Evolutionary conservation across 1,284 basidiomycete genomes (phyloP), one percentile per base, ranked within the genome.

Genomic region (Malassezia yamatoensis): DNA sequence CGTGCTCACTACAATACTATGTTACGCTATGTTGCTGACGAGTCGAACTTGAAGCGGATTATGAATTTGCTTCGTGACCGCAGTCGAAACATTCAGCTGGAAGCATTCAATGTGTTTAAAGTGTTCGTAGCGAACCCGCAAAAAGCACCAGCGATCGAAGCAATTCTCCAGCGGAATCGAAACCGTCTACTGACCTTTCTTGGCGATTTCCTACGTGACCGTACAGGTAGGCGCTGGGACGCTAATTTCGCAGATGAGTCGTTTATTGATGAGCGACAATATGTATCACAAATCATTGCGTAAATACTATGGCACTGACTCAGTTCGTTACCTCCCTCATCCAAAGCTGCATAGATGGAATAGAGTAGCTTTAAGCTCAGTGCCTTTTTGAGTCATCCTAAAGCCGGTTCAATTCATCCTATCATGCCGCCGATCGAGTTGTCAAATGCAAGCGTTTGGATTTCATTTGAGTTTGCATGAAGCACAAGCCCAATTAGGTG

Each of bases 41-140:
- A 82, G 58, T 85, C 85, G 37, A 99, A 98, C 74, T 81, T 99
- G 59, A 96, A 96, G 83, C 88, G 93, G 83, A 96, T 98, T 89
- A 99, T 99, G 93, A 98, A 98, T 76, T 81, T 98, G 50, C 79
- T 99, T 48, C 82, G 90, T 60, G 90, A 96, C 73, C 90, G 90
- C 80, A 93, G 89, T 80, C 88, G 90, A 80, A 96, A 99, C 76
- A 98, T 99, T 51, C 93, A 99, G 77, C 98, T 96, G 60, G 93
- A 99, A 76, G 93, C 93, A 2, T 99, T 99, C 78, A 94, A 98
- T 69, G 94, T 99, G 34, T 99, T 99, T 83, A 99, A 98, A 83
- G 93, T 91, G 5, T 99, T 99, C 70, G 93, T 98, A 36, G 93
- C 94, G 39, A 99, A 99, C 74, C 93, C 93, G 20, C 94, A 96